phyloP scores from a whole-genome alignment of 2,329 filamentous ascomycete species.

The Acarospora socialis region DNA sequence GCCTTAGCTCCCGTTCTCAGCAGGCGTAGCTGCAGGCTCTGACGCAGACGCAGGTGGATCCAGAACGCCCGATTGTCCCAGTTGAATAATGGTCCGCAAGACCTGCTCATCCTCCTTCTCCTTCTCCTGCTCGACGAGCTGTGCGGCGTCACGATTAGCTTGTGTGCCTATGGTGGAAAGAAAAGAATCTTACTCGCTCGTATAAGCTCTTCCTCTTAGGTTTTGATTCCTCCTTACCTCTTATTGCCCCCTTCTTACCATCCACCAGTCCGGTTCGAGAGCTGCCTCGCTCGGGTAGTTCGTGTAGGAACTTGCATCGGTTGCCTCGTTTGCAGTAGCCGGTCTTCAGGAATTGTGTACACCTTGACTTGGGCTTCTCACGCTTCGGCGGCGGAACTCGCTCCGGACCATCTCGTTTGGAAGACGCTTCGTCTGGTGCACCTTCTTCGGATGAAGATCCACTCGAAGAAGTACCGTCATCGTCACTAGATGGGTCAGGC shows the following conservation, averaged over 20 bases:
- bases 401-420: slow-evolving; percentile 27
- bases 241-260: slow-evolving; percentile 15
- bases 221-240: slow-evolving; percentile 13
- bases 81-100: slow-evolving; percentile 31
- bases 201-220: slow-evolving; percentile 26
- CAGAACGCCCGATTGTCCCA: slow-evolving; percentile 30
- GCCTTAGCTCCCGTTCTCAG: too few species aligned
- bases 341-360: slow-evolving; percentile 27
- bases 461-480: slow-evolving; percentile 28
- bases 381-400: slow-evolving; percentile 26
- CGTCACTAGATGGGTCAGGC: too few species aligned
- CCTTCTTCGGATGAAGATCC: slow-evolving; percentile 17
- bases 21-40: too few species aligned
- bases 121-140: slow-evolving; percentile 31
- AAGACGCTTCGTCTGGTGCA: slow-evolving; percentile 28
- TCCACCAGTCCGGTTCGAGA: slow-evolving; percentile 12
- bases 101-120: slow-evolving; percentile 28
- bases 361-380: slow-evolving; percentile 21
- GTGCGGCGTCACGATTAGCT: neutral
- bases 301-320: slow-evolving; percentile 29
- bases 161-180: too few species aligned
- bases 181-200: slow-evolving; percentile 24
- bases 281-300: slow-evolving; percentile 19
- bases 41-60: too few species aligned
- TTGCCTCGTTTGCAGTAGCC: slow-evolving; percentile 29